phyloP scores from a whole-genome alignment of 495 filamentous ascomycete species.

The Talaromyces nanjingensis region DNA sequence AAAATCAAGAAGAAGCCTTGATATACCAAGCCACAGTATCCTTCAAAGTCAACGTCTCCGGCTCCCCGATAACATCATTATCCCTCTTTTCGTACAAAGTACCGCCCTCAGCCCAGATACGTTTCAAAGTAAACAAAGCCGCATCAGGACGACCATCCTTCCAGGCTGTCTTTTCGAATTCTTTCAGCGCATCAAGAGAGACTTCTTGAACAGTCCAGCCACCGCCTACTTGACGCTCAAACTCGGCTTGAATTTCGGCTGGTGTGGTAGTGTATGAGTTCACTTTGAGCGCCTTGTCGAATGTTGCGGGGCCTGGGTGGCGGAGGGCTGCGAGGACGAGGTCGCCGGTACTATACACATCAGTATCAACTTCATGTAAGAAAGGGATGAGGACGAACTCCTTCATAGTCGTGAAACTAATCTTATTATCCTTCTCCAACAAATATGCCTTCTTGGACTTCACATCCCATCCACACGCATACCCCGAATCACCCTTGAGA shows the following conservation, averaged over 20 bases:
- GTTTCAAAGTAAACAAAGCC: slow-evolving; percentile 49
- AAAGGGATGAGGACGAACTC: slow-evolving; percentile 44
- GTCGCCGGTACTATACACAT: slow-evolving; percentile 49
- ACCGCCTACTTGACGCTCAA: slow-evolving; percentile 54
- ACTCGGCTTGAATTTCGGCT: slow-evolving; percentile 54
- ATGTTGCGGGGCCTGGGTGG: slow-evolving; percentile 39
- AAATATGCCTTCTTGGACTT: slow-evolving; percentile 50
- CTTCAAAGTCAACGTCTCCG: slow-evolving; percentile 41
- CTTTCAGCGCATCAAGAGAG: slow-evolving; percentile 40
- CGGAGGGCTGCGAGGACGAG: slow-evolving; percentile 54
- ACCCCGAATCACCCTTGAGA: slow-evolving; percentile 31
- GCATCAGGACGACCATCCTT: slow-evolving; percentile 44
- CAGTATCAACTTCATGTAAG: background rate
- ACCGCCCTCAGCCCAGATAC: slow-evolving; percentile 67
- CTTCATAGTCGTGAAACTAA: slow-evolving; percentile 59
- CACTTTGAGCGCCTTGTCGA: slow-evolving; percentile 53
- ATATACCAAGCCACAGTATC: slow-evolving; percentile 27
- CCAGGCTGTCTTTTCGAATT: slow-evolving; percentile 50
- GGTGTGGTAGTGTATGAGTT: slow-evolving; percentile 66
- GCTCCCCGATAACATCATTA: slow-evolving; percentile 48
- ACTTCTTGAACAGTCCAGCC: slow-evolving; percentile 49
- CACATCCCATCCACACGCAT: slow-evolving; percentile 47
- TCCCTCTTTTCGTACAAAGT: slow-evolving; percentile 63
- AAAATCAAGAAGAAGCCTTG: background rate
- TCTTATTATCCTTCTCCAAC: slow-evolving; percentile 41